A percentile compares a stretch with the other conserved stretches of the same genome.
Conservation (phyloP, 306 rosid genomes). For the Vicia sativa region DNA sequence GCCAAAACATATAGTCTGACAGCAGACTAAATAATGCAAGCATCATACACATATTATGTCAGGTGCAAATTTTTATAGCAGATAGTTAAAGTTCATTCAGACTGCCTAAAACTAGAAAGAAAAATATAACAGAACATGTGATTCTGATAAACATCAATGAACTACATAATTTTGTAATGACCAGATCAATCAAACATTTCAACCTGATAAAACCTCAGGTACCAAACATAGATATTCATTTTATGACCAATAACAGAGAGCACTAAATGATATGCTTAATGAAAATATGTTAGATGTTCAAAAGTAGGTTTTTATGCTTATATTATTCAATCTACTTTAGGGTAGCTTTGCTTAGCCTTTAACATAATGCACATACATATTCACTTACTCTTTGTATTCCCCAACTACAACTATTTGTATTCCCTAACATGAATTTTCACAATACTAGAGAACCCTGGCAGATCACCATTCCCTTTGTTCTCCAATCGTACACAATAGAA, state of each 20-base stretch:
- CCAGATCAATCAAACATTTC: neutral
- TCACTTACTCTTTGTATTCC: neutral
- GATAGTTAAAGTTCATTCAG: slow-evolving; percentile 7
- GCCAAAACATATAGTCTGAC: neutral
- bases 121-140: neutral
- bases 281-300: too few species aligned
- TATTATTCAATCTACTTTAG: neutral
- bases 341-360: neutral
- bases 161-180: neutral
- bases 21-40: slow-evolving; percentile 7
- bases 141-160: neutral
- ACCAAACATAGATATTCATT: neutral
- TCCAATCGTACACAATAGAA: neutral
- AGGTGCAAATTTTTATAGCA: neutral
- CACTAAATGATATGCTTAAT: neutral
- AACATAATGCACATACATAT: neutral
- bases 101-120: neutral
- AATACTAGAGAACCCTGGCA: neutral
- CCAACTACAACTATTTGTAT: too few species aligned
- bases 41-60: neutral
- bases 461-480: neutral
- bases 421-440: too few species aligned
- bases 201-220: neutral
- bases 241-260: neutral
- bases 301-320: neutral